These are phyloP conservation scores for Boletellus ananas DNA, from an alignment of 768 basidiomycete genomes.

Conservation along the genomic window DNA sequence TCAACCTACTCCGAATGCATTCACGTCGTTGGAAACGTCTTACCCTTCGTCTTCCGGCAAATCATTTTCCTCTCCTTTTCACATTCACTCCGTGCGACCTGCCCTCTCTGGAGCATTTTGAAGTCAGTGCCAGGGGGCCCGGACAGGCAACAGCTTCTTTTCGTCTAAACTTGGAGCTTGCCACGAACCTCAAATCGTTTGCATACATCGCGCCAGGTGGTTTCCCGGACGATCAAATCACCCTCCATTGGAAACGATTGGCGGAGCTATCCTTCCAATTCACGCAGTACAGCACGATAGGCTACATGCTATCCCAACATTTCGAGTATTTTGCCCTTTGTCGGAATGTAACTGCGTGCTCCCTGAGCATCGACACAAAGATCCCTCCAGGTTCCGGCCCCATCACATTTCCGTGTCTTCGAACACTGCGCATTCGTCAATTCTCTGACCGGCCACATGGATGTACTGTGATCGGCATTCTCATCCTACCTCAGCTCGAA, in stretches of 20 bases:
- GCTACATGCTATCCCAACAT: neutral
- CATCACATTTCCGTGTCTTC: constrained; percentile 9
- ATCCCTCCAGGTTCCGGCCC: too few relatives aligned
- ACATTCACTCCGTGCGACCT: constrained; percentile 13
- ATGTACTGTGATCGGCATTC: neutral
- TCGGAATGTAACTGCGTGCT: constrained; percentile 16
- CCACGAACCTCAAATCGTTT: constrained; percentile 15
- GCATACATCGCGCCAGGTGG: constrained; percentile 3
- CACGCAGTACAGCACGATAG: neutral
- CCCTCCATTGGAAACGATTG: constrained; percentile 11
- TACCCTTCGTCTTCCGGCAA: neutral
- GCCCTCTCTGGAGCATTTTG: constrained; percentile 9
- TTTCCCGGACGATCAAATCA: neutral
- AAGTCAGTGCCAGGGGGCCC: neutral
- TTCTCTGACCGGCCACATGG: neutral
- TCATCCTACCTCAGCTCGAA: constrained; percentile 17
- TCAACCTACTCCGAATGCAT: constrained; percentile 10
- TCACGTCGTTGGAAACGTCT: constrained; percentile 6
- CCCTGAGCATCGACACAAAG: constrained; percentile 12
- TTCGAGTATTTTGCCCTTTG: constrained; percentile 9
- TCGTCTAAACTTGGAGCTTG: constrained; percentile 5
- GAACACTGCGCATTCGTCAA: constrained; percentile 16
- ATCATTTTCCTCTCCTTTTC: constrained; percentile 11
- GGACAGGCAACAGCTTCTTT: neutral
- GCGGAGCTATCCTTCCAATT: constrained; percentile 12